Evolutionary conservation across 1,284 basidiomycete genomes (phyloP), one percentile per base, ranked within the genome.

Genomic region (Sporisorium reilianum): DNA sequence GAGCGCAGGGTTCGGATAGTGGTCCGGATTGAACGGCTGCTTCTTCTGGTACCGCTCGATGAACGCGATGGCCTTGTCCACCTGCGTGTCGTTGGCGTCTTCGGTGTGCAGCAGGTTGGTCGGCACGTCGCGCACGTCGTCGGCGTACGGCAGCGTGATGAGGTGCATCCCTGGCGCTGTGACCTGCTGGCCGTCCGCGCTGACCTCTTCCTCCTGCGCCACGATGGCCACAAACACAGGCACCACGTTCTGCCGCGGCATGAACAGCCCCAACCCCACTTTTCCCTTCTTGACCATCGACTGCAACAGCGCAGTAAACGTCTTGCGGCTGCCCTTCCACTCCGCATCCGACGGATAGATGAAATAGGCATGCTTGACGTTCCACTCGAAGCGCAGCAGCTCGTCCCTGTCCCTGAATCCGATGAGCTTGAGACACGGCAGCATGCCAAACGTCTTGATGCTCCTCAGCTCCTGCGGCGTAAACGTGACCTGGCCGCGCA

Each of bases 81-180:
- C 89, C 65, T 92, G 87, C 16, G 90, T 88, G 30, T 91, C 89
- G 11, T 88, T 89, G 5, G 93, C 94, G 91, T 80, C 64, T 44
- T 77, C 65, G 18, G 65, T 65, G 62, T 58, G 54, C 22, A 74
- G 32, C 11, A 74, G 62, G 18, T 65, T 74, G 44, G 79, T 85
- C 7, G 92, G 91, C 8, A 91, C 90, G 32, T 89, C 88, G 49
- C 96, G 90, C 52, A 99, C 91, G 80, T 99, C 97, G 82, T 99
- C 96, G 8, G 93, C 92, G 81, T 92, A 99, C 0, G 96, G 95
- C 25, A 98, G 85, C 11, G 91, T 90, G 65, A 97, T 92, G 55
- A 98, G 87, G 85, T 98, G 93, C 84, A 99, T 93, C 1, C 97
- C 97, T 0, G 93, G 90, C 22, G 96, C 93, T 55, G 92, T 90